Base-by-base conservation (phyloP, 176 grass and related monocot genomes). In the Themeda triandra region DNA sequence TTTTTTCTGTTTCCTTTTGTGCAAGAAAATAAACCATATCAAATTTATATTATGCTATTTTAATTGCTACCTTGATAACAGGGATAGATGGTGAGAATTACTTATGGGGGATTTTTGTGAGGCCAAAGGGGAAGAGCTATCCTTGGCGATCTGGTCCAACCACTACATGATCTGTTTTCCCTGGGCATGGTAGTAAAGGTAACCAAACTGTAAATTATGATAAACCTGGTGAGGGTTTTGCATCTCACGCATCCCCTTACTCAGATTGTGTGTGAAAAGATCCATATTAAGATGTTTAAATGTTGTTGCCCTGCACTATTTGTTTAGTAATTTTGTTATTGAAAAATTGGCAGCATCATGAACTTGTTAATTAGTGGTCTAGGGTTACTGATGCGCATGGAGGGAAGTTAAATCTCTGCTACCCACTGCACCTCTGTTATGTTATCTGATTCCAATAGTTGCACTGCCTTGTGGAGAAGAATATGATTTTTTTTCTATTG, bases 41-140 rank as follows among this genome's bases (percentile, higher is more conserved):
- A 49, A 4, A 60, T 24, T 2, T 8, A 24, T 59, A 59, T 11
- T 4, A 27, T 66, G 15, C 65, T 17, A 21, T 65, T 33, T 12
- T 44, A 66, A 66, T 80, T 66, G 46, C 40, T 66, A 32, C 10
- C 41, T 4, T 46, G 77, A 21, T 36, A 36, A 80, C 44, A 80
- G 78, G 63, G 78, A n/a, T 69, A 69, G 78, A 80, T 80, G 78
- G 78, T n/a, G 41, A 69, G 78, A 53, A 2, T 65, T 80, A 80
- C 23, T 69, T 81, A 49, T 81, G 79, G 79, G 79, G 79, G 4
- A 0, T 81, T 54, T 81, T 69, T 54, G 79, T 81, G 23, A 54
- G 30, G 8, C 11, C 29, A 15, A 53, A 53, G 44, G 21, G 65
- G 54, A 80, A 68, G 12, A 35, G 42, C 0, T 3, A 24, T 36